Base-by-base conservation (phyloP, 306 rosid genomes). In the Castanea mollissima region DNA sequence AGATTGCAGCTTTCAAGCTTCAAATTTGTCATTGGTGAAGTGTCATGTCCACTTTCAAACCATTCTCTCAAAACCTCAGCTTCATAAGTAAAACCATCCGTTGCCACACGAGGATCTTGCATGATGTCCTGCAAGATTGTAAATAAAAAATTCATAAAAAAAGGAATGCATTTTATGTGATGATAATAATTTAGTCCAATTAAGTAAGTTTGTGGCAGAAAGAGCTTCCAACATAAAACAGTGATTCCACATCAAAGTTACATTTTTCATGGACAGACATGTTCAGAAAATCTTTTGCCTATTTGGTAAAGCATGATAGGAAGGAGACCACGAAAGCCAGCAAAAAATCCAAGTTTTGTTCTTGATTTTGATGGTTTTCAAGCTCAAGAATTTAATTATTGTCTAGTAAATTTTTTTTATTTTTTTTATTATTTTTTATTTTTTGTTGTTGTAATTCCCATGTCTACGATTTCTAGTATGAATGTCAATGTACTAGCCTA, bases 51-150 rank as follows among this genome's bases (percentile, higher is more conserved):
- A 32, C 90, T 80, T 72, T 92, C 89, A 71, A 92, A 77, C 97
- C 97, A 92, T 73, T 85, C 92, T 57, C 79, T 75, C 69, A 92
- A 72, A 3, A 92, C 93, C 79, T 87, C 88, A 0, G 91, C 96
- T 83, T 94, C 98, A n/a, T 90, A 94, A 52, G 96, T 89, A 54
- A 83, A 87, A 46, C 97, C 98, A 46, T 94, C 98, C 0, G 94
- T 94, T 14, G 96, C 94, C 23, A 94, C 91, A 29, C 88, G 97
- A 4, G 98, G 98, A 83, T 90, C 93, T 71, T 69, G 81, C 98
- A 92, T 94, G 16, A 92, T 88, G 85, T 92, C 94, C 98, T 94
- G 90, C 86, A 72, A 52, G 75, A 79, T 82, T 44, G 76, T 35
- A 86, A 54, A 44, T 44, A 20, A 55, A 65, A 56, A 16, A 32